phyloP scores from a whole-genome alignment of 2,329 filamentous ascomycete genomes.

The Eutypa lata region DNA sequence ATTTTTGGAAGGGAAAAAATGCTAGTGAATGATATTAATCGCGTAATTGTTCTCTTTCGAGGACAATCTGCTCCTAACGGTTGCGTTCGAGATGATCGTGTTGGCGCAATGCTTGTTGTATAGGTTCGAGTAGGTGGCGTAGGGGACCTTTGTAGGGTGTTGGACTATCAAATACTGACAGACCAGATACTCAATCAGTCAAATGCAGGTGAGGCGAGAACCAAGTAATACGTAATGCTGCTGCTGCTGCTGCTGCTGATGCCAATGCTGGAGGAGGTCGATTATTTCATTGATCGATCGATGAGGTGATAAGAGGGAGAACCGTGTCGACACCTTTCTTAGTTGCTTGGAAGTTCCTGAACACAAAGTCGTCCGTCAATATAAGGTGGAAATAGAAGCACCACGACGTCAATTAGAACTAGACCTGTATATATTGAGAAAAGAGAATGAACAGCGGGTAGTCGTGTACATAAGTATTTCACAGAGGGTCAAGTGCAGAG shows the following conservation, averaged over 20 bases:
- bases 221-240: no score
- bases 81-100: background rate
- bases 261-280: no score
- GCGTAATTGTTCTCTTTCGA: background rate
- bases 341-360: no score
- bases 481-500: constrained; percentile 3
- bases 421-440: constrained; percentile 1
- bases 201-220: no score
- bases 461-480: constrained; percentile 29
- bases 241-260: no score
- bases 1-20: background rate
- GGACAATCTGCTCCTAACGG: background rate
- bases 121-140: background rate
- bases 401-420: background rate
- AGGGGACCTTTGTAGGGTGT: background rate
- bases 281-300: no score
- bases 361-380: no score
- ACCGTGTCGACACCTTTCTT: no score
- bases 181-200: no score
- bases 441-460: constrained; percentile 25
- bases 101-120: background rate
- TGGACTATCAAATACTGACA: no score
- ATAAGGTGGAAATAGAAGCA: background rate
- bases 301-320: no score
- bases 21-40: background rate